phyloP scores from a whole-genome alignment of 2,329 filamentous ascomycete species.

The Madurella fahalii region DNA sequence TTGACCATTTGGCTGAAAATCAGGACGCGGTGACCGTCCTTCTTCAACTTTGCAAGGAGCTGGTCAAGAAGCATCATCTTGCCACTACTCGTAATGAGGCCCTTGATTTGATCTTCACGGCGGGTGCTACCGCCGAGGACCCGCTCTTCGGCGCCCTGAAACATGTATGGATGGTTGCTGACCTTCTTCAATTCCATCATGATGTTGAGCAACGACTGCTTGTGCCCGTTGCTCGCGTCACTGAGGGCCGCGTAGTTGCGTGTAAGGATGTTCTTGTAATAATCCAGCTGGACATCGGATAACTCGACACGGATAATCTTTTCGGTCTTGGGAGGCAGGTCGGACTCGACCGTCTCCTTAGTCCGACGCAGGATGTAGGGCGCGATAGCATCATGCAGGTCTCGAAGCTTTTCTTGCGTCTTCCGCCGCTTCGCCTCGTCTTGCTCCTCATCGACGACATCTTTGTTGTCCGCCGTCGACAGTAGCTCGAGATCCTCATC shows the following conservation, averaged over 20 bases:
- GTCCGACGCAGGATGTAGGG: constrained; percentile 94
- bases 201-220: constrained; percentile 92
- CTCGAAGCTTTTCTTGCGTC: constrained; percentile 80
- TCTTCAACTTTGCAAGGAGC: constrained; percentile 87
- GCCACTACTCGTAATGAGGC: constrained; percentile 91
- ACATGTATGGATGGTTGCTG: constrained; percentile 98
- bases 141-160: constrained; percentile 86
- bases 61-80: constrained; percentile 99
- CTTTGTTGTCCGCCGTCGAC: constrained; percentile 41
- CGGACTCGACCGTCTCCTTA: constrained; percentile 95
- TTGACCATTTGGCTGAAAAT: constrained; percentile 99
- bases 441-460: constrained; percentile 28
- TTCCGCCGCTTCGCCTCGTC: constrained; percentile 55
- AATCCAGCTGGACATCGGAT: constrained; percentile 92
- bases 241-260: constrained; percentile 94
- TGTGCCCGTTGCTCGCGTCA: constrained; percentile 83
- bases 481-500: constrained; percentile 86
- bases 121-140: constrained; percentile 75
- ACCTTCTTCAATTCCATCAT: constrained; percentile 99
- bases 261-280: constrained; percentile 98
- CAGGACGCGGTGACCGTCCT: constrained; percentile 88
- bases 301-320: constrained; percentile 98
- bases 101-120: constrained; percentile 86
- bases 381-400: constrained; percentile 80
- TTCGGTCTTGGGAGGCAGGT: constrained; percentile 93